These are phyloP conservation scores for Magnusiomyces starmeri DNA, from an alignment of 1,139 yeast species.

Conservation along the genomic window DNA sequence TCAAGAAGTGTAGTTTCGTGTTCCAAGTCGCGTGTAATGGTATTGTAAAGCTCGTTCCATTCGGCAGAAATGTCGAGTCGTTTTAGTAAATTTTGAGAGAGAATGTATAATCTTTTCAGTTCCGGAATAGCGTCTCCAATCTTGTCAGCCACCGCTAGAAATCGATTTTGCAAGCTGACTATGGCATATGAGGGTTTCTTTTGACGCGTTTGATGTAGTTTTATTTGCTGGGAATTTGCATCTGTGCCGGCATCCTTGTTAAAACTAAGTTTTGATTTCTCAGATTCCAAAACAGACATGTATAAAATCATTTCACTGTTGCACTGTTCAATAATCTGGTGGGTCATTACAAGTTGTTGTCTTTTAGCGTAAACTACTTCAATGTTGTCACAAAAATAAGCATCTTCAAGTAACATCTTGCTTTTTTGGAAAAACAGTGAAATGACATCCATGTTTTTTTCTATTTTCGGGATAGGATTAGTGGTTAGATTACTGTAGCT, in stretches of 20 bases:
- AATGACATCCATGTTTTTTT: background rate
- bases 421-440: background rate
- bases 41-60: conserved; percentile 2
- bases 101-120: conserved; percentile 1
- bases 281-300: background rate
- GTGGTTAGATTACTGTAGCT: background rate
- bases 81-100: background rate
- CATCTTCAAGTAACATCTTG: background rate
- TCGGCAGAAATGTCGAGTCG: conserved; percentile 2
- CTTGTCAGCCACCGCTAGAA: background rate
- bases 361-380: background rate
- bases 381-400: background rate
- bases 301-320: conserved; percentile 1
- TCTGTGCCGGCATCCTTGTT: background rate
- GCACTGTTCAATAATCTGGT: background rate
- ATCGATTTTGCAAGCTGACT: no score
- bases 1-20: background rate
- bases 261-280: background rate
- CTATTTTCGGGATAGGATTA: background rate
- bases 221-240: background rate
- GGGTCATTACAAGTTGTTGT: background rate
- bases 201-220: background rate
- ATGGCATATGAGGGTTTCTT: no score
- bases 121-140: conserved; percentile 2
- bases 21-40: background rate